phyloP scores from a whole-genome alignment of 257 asterid species.

The Avicennia marina region DNA sequence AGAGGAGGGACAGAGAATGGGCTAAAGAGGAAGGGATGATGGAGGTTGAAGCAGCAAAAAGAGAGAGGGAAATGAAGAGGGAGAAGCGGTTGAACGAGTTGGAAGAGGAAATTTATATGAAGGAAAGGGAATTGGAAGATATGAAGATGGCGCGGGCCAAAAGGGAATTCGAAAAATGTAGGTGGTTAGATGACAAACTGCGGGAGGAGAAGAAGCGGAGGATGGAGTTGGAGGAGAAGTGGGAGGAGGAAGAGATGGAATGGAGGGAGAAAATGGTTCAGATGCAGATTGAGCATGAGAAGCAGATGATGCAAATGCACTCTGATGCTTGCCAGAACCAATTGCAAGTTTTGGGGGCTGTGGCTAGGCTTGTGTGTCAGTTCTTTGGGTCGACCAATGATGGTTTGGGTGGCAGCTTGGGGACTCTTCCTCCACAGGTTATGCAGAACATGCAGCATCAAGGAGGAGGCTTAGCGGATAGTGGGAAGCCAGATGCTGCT shows the following conservation, averaged over 20 bases:
- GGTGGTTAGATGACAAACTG: slow-evolving; percentile 52
- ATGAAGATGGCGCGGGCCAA: slow-evolving; percentile 47
- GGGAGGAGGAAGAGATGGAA: slow-evolving; percentile 81
- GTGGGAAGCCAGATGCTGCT: slow-evolving; percentile 60
- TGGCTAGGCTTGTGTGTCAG: slow-evolving; percentile 69
- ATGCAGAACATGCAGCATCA: slow-evolving; percentile 78
- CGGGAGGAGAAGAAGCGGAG: slow-evolving; percentile 65
- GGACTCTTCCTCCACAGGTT: slow-evolving; percentile 62
- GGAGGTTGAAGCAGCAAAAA: slow-evolving; percentile 33
- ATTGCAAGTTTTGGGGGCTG: slow-evolving; percentile 64
- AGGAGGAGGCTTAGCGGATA: slow-evolving; percentile 59
- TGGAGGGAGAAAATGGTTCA: slow-evolving; percentile 83
- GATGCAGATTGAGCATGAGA: slow-evolving; percentile 89
- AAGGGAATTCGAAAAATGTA: slow-evolving; percentile 58
- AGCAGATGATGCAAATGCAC: slow-evolving; percentile 90
- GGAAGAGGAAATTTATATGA: slow-evolving; percentile 36
- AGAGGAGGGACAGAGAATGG: slow-evolving; percentile 73
- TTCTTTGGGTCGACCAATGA: slow-evolving; percentile 68
- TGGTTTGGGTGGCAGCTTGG: slow-evolving; percentile 60
- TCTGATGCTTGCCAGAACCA: slow-evolving; percentile 90
- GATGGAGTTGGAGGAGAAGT: slow-evolving; percentile 73
- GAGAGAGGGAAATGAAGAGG: slow-evolving; percentile 31
- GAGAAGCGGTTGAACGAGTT: slow-evolving; percentile 37
- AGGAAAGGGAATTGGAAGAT: slow-evolving; percentile 53
- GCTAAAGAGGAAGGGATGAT: slow-evolving; percentile 33